Conservation (phyloP, 106 monocot genomes). For the Apostasia ramifera region DNA sequence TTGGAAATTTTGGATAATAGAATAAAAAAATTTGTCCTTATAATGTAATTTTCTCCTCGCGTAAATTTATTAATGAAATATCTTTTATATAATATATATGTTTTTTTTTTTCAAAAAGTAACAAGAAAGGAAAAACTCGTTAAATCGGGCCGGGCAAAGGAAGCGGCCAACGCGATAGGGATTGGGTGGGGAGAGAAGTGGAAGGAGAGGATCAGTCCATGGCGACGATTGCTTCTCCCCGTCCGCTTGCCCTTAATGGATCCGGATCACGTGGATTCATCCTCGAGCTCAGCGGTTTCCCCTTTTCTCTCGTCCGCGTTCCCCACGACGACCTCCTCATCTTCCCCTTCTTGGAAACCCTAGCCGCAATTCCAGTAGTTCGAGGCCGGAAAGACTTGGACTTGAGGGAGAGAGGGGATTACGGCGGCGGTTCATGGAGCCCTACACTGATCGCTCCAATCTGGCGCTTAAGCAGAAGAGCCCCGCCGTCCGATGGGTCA, state of each 20-base stretch:
- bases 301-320: slow-evolving; percentile 2
- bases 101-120: too few relatives aligned
- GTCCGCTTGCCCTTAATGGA: slow-evolving; percentile 4
- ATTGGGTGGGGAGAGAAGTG: slow-evolving; percentile 2
- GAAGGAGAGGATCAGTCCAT: slow-evolving; percentile 9
- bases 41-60: too few relatives aligned
- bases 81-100: too few relatives aligned
- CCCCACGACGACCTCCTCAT: neutral
- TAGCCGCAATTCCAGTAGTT: neutral
- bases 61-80: too few relatives aligned
- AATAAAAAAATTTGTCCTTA: too few relatives aligned
- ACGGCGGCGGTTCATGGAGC: neutral
- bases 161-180: slow-evolving; percentile 4
- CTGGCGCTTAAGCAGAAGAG: neutral
- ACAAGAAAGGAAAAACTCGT: too few relatives aligned
- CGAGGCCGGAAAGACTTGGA: neutral
- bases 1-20: too few relatives aligned
- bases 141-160: neutral
- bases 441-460: neutral
- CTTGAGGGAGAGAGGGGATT: neutral
- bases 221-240: slow-evolving; percentile 4
- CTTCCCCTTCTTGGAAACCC: slow-evolving; percentile 8
- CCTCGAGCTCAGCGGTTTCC: slow-evolving; percentile 1
- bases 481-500: slow-evolving; percentile 14
- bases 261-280: slow-evolving; percentile 4